Evolutionary conservation across 192 early-diverging fungal species (phyloP).

Genomic region (Glomus cerebriforme): DNA sequence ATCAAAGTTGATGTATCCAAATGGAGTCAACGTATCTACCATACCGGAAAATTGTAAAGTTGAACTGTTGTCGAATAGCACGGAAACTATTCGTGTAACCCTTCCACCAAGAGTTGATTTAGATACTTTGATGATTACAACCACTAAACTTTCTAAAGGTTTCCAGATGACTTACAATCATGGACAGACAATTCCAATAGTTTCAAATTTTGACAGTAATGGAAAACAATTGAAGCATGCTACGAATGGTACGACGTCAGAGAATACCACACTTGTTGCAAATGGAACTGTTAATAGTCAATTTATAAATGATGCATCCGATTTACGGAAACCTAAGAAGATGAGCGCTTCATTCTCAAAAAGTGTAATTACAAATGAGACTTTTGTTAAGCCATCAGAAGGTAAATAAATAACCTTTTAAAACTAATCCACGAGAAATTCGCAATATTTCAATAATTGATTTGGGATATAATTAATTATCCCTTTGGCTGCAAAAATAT

Average conservation of each 20-base stretch:
- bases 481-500: too few species aligned
- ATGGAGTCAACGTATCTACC: constrained; percentile 49
- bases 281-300: background rate
- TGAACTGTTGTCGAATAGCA: background rate
- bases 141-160: background rate
- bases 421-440: too few species aligned
- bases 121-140: background rate
- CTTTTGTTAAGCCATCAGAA: background rate
- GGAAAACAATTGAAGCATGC: background rate
- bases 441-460: too few species aligned
- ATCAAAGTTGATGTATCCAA: constrained; percentile 43
- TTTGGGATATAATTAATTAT: too few species aligned
- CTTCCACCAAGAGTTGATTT: background rate
- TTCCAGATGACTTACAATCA: background rate
- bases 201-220: background rate
- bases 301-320: background rate
- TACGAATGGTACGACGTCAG: background rate
- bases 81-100: background rate
- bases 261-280: background rate
- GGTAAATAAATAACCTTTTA: too few species aligned
- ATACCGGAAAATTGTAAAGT: constrained; percentile 46
- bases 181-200: background rate
- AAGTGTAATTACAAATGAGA: background rate
- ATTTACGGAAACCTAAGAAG: background rate
- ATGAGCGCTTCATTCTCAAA: background rate